A percentile compares a stretch with the other conserved stretches of the same genome.
Conservation (phyloP, 1,284 basidiomycete genomes). For the Ceratobasidium sp. region DNA sequence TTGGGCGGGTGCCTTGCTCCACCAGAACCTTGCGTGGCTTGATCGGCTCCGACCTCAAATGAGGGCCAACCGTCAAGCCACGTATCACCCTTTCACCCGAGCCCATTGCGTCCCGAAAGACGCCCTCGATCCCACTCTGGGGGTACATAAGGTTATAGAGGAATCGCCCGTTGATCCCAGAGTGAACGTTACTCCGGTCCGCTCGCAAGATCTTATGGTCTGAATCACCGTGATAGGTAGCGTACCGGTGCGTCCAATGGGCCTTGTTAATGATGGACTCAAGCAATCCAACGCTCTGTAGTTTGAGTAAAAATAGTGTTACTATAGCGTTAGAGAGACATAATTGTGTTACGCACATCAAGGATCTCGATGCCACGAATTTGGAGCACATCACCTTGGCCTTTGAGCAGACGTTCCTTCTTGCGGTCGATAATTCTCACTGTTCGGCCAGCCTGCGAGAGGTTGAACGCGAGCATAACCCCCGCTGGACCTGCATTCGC, state of each 20-base stretch:
- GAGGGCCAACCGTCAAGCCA: background rate
- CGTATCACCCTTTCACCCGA: slow-evolving; percentile 6
- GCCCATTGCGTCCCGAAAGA: slow-evolving; percentile 75
- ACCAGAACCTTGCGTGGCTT: slow-evolving; percentile 65
- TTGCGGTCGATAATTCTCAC: slow-evolving; percentile 17
- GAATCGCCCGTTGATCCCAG: slow-evolving; percentile 11
- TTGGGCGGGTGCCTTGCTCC: slow-evolving; percentile 69
- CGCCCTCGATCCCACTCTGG: slow-evolving; percentile 63
- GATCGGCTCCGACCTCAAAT: background rate
- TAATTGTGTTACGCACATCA: background rate
- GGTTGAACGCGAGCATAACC: slow-evolving; percentile 26
- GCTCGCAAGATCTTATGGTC: slow-evolving; percentile 1
- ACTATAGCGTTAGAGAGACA: too few relatives aligned
- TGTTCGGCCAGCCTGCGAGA: slow-evolving; percentile 15
- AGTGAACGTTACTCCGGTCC: slow-evolving; percentile 2
- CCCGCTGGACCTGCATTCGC: slow-evolving; percentile 15
- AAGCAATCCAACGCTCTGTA: slow-evolving; percentile 16
- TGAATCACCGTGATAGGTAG: background rate
- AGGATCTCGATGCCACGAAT: slow-evolving; percentile 29
- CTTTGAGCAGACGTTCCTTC: slow-evolving; percentile 11
- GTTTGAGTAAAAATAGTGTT: too few relatives aligned
- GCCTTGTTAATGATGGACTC: slow-evolving; percentile 1
- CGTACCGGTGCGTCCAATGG: background rate
- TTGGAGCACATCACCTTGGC: slow-evolving; percentile 25
- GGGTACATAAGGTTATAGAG: too few relatives aligned